phyloP scores from a whole-genome alignment of 495 filamentous ascomycete species.

The Trichoderma orchidacearum region DNA sequence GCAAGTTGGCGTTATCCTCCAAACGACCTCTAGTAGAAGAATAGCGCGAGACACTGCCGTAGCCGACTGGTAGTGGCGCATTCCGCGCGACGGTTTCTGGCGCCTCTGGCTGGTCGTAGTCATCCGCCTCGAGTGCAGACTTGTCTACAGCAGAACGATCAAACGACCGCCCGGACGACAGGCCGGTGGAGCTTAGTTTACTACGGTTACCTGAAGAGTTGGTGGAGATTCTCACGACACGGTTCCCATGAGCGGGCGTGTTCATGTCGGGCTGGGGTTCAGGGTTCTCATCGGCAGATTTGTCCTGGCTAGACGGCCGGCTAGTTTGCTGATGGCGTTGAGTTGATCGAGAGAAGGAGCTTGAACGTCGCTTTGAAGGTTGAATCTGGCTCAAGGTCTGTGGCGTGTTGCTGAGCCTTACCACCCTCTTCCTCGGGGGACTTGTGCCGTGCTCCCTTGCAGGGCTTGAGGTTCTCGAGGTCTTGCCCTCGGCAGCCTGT shows the following conservation, averaged over 20 bases:
- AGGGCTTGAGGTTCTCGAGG: slow-evolving; percentile 13
- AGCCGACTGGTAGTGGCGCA: slow-evolving; percentile 3
- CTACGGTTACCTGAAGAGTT: slow-evolving; percentile 25
- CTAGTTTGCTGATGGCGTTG: slow-evolving; percentile 11
- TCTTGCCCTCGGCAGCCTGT: slow-evolving; percentile 10
- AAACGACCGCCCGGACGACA: slow-evolving; percentile 17
- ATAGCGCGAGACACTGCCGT: slow-evolving; percentile 34
- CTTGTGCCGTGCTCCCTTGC: slow-evolving; percentile 24
- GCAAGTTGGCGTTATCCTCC: slow-evolving; percentile 43
- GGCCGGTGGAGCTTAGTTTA: slow-evolving; percentile 26
- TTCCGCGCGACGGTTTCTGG: slow-evolving; percentile 22
- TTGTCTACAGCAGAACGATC: slow-evolving; percentile 14
- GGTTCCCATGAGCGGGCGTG: slow-evolving; percentile 50
- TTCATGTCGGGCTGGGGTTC: slow-evolving; percentile 35
- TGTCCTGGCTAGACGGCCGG: slow-evolving; percentile 21
- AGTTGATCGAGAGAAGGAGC: slow-evolving; percentile 10
- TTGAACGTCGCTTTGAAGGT: slow-evolving; percentile 19
- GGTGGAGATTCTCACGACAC: slow-evolving; percentile 47
- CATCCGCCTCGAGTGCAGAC: not conserved
- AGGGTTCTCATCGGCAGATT: slow-evolving; percentile 14
- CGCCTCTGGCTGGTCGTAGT: slow-evolving; percentile 21
- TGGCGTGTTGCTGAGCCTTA: slow-evolving; percentile 41
- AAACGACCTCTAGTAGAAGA: slow-evolving; percentile 37
- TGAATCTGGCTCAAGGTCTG: slow-evolving; percentile 16
- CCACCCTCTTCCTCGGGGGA: slow-evolving; percentile 34